phyloP scores from a whole-genome alignment of 208 protist species.

The Acanthamoeba culbertsoni region DNA sequence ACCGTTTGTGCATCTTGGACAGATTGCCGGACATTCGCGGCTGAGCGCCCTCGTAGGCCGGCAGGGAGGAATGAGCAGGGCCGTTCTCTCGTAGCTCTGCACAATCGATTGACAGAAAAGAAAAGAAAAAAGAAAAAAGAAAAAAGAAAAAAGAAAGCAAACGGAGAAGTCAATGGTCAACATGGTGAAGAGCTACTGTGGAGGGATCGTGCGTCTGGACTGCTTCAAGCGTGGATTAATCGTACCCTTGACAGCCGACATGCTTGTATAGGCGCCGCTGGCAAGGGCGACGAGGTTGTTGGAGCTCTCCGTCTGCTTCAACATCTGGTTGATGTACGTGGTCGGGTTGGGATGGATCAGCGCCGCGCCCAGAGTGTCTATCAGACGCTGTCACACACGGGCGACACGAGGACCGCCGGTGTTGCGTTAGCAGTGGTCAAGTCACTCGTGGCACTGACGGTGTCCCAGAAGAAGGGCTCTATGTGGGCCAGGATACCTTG shows the following conservation, averaged over 20 bases:
- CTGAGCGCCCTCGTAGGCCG: background rate
- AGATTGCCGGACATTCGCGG: background rate
- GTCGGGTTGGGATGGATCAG: conserved; percentile 59
- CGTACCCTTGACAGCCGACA: background rate
- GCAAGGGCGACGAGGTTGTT: background rate
- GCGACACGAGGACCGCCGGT: background rate
- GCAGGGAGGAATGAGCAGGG: background rate
- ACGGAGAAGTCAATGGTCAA: background rate
- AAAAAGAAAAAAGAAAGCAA: background rate
- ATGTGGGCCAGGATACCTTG: too few species aligned
- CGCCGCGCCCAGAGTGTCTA: conserved; percentile 62
- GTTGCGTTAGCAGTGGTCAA: background rate
- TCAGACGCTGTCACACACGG: background rate
- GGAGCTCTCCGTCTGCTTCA: background rate
- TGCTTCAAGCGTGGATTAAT: too few species aligned
- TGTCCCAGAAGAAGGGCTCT: too few species aligned
- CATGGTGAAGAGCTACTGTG: background rate
- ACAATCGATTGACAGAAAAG: background rate
- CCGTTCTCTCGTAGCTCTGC: background rate
- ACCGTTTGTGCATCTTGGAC: background rate
- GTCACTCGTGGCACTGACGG: too few species aligned
- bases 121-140: background rate
- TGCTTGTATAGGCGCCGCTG: background rate
- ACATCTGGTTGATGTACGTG: background rate
- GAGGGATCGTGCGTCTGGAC: too few species aligned